These are phyloP conservation scores for Rhizopus arrhizus DNA, from an alignment of 371 early-diverging fungal genomes.

Conservation along the genomic window DNA sequence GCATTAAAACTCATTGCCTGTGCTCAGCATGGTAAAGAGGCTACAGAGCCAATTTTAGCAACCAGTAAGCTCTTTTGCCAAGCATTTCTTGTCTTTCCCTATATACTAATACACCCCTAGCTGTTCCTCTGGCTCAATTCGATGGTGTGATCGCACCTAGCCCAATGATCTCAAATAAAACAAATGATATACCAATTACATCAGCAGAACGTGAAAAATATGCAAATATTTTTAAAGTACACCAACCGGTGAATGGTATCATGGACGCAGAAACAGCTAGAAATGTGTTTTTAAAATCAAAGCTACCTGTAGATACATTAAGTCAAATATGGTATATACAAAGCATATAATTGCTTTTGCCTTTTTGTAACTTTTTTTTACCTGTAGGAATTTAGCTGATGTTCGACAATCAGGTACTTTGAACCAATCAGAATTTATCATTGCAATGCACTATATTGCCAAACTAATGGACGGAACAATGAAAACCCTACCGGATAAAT, in stretches of 20 bases:
- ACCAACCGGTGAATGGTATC: conserved; percentile 42
- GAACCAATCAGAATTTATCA: conserved; percentile 72
- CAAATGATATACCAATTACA: conserved; percentile 20
- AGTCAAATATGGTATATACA: conserved; percentile 50
- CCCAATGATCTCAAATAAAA: conserved; percentile 23
- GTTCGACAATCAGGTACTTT: conserved; percentile 68
- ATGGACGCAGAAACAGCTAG: conserved; percentile 46
- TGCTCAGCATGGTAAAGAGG: conserved; percentile 72
- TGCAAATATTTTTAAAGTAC: conserved; percentile 39
- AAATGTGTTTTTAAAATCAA: conserved; percentile 48
- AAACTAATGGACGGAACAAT: conserved; percentile 72
- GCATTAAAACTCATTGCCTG: conserved; percentile 86
- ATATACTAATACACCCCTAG: conserved; percentile 20
- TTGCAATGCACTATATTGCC: conserved; percentile 84
- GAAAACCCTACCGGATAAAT: conserved; percentile 55
- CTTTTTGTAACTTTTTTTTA: no score
- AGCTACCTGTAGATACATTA: conserved; percentile 43
- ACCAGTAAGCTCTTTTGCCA: conserved; percentile 30
- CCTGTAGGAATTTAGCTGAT: conserved; percentile 66
- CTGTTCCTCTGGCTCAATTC: conserved; percentile 58
- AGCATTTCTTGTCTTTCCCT: background rate
- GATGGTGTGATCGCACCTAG: conserved; percentile 44
- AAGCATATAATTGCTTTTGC: no score
- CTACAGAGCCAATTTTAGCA: conserved; percentile 35
- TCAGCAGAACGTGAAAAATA: conserved; percentile 50